Percentiles rank a stretch among this genome's conserved stretches.
phyloP scores from a whole-genome alignment of 73 alveolate genomes.

The Paramecium bursaria region DNA sequence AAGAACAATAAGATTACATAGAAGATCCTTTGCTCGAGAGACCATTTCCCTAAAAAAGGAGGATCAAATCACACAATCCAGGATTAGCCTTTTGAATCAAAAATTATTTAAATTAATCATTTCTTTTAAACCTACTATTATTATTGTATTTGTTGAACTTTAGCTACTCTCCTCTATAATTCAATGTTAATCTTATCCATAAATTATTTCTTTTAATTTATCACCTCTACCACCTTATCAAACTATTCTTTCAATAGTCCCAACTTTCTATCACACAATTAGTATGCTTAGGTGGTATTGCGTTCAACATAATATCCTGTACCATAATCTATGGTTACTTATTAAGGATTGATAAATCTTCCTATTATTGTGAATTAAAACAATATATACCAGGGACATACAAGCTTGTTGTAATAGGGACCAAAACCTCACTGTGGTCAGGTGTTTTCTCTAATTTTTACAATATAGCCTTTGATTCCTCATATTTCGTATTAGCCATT shows the following conservation, averaged over 20 bases:
- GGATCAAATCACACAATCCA: no score
- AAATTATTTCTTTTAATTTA: conserved; percentile 58
- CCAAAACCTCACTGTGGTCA: conserved; percentile 55
- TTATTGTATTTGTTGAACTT: conserved; percentile 40
- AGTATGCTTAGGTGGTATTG: conserved; percentile 28
- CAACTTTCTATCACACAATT: conserved; percentile 69
- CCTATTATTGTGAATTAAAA: conserved; percentile 21
- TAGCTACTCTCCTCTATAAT: conserved; percentile 51
- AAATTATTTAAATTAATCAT: no score
- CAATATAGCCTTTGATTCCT: conserved; percentile 57
- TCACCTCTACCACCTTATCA: conserved; percentile 48
- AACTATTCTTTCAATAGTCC: conserved; percentile 40
- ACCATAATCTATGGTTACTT: conserved; percentile 66
- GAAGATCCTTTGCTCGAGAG: no score
- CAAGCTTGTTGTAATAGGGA: conserved; percentile 64
- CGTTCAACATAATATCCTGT: conserved; percentile 72
- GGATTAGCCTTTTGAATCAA: no score
- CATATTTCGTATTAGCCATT: conserved; percentile 66
- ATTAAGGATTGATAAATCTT: conserved; percentile 31
- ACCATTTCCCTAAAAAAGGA: no score
- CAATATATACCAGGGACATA: conserved; percentile 66
- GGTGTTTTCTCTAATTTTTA: conserved; percentile 52
- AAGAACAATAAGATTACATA: no score
- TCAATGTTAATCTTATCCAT: conserved; percentile 66
- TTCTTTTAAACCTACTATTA: conserved; percentile 19